phyloP scores from a whole-genome alignment of 805 yeast genomes.

The Candida cerambycidarum region DNA sequence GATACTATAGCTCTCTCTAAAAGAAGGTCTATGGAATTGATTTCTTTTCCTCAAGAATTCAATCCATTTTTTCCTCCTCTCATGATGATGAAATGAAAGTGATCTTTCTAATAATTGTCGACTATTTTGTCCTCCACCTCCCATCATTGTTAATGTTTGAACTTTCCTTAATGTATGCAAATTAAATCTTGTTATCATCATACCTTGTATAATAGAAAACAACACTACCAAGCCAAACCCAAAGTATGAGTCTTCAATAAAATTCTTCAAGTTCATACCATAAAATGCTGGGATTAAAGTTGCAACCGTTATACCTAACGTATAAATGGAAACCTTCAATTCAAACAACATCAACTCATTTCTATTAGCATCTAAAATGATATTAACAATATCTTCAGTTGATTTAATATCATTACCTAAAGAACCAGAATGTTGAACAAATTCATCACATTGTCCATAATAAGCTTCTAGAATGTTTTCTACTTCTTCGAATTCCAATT shows the following conservation, averaged over 20 bases:
- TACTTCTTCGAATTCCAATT: slow-evolving; percentile 55
- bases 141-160: slow-evolving; percentile 65
- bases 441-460: slow-evolving; percentile 88
- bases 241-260: slow-evolving; percentile 68
- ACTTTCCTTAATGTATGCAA: slow-evolving; percentile 59
- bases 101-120: slow-evolving; percentile 7
- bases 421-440: slow-evolving; percentile 87
- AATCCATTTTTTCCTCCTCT: slow-evolving; percentile 6
- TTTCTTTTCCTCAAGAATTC: slow-evolving; percentile 8
- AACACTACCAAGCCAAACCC: slow-evolving; percentile 64
- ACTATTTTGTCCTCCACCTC: slow-evolving; percentile 13
- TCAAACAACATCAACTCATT: slow-evolving; percentile 87
- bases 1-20: slow-evolving; percentile 36
- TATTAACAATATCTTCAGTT: slow-evolving; percentile 90
- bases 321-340: slow-evolving; percentile 76
- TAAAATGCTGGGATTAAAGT: slow-evolving; percentile 84
- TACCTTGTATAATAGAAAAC: slow-evolving; percentile 53
- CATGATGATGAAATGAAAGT: slow-evolving; percentile 3
- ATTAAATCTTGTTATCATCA: slow-evolving; percentile 53
- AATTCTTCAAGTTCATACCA: slow-evolving; percentile 88
- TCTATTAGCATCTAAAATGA: slow-evolving; percentile 87
- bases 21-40: slow-evolving; percentile 29
- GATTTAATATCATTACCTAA: slow-evolving; percentile 79
- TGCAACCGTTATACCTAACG: slow-evolving; percentile 83
- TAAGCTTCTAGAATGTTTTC: slow-evolving; percentile 88